Base-by-base conservation (phyloP, 768 basidiomycete species). In the Russula olivacea region DNA sequence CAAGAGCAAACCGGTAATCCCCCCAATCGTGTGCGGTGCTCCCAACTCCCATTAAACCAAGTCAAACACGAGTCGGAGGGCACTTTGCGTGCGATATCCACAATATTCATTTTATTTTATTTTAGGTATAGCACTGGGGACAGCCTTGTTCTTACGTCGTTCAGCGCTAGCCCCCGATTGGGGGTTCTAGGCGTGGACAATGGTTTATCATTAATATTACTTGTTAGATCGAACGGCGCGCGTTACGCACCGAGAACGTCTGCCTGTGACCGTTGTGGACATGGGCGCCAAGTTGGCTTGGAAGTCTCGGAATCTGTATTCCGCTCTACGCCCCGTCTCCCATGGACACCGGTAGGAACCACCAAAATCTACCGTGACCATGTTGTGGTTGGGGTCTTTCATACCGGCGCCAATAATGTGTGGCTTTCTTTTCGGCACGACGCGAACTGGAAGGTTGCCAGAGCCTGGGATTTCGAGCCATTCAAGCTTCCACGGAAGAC, bases 191-290 rank as follows among this genome's bases (percentile, higher is more conserved):
- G 48, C 53, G 48, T 59, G 23, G 23, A 36, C 36, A 11, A 3
- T 36, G 36, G 36, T 14, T 36, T 32, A 51, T 60, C 9, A 34
- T 47, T 43, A n/a, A n/a, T 43, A 19, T 57, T 25, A 59, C 15
- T 63, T 23, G 40, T 63, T 40, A 32, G 63, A 60, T 60, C 54
- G 62, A 55, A 23, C 54, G 32, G 63, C 48, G 54, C 54, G 48
- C 41, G 58, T 34, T 51, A 45, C 59, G 34, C 58, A 60, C 63
- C 63, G 41, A 64, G 59, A 43, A 55, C 54, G n/a, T 60, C 58
- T 56, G 63, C 49, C 40, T 32, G 17, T 59, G 63, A 56, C 38
- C 6, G 2, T 55, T 38, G 30, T 57, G 58, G 48, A 51, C 30
- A 60, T 60, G 63, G 55, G 54, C 63, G 59, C 47, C 63, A 55